phyloP scores from a whole-genome alignment of 208 protist species.

The Trypanosoma theileri region DNA sequence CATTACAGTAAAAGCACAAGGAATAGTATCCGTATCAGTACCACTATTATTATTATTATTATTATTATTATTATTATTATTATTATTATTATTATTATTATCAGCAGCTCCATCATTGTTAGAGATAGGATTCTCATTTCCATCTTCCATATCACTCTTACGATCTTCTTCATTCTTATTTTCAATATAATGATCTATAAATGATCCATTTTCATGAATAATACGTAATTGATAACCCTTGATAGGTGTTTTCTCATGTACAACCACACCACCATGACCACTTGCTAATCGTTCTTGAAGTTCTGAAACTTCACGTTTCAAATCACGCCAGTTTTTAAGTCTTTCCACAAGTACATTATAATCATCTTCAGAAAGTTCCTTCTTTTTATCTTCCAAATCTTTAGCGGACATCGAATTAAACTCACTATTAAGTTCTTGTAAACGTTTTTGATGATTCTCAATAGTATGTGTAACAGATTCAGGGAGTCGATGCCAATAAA shows the following conservation, averaged over 20 bases:
- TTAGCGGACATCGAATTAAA: conserved; percentile 60
- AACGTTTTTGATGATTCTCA: conserved; percentile 37
- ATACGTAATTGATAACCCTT: conserved; percentile 77
- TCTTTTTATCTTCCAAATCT: conserved; percentile 57
- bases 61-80: neutral
- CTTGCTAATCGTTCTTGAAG: conserved; percentile 36
- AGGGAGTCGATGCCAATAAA: conserved; percentile 83
- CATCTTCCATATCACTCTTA: neutral
- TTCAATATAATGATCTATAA: conserved; percentile 46
- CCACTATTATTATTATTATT: neutral
- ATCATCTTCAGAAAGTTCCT: conserved; percentile 39
- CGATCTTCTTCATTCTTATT: neutral
- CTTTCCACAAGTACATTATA: conserved; percentile 44
- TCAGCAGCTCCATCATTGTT: too few species aligned
- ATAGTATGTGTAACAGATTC: conserved; percentile 23
- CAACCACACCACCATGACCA: conserved; percentile 54
- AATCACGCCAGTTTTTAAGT: conserved; percentile 44
- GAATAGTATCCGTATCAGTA: conserved; percentile 6
- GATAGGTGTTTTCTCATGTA: conserved; percentile 55
- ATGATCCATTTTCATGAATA: conserved; percentile 65
- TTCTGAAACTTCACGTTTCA: conserved; percentile 34
- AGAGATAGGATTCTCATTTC: conserved; percentile 27
- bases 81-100: conserved; percentile 5
- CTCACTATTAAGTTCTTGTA: conserved; percentile 56
- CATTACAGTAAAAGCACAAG: conserved; percentile 60